Evolutionary conservation across 2,329 filamentous ascomycete genomes (phyloP).

Genomic region (Emericellopsis cladophorae): DNA sequence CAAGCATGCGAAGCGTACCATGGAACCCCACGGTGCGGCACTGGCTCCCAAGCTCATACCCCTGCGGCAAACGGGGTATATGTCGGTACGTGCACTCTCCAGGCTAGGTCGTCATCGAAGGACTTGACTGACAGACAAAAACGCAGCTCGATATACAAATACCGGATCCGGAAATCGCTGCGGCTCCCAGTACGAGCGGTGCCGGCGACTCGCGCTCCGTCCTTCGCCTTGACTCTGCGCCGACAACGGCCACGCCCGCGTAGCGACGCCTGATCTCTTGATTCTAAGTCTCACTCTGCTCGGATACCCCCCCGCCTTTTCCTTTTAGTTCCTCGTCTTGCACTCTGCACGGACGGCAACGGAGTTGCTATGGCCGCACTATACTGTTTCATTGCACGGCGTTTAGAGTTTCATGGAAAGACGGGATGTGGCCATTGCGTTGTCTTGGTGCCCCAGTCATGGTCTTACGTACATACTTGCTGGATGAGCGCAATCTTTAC

Average conservation of each 20-base stretch:
- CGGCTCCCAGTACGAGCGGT: constrained; percentile 29
- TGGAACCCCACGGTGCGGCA: constrained; percentile 34
- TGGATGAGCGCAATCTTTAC: no score
- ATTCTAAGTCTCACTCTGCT: no score
- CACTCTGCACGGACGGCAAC: no score
- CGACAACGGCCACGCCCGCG: neutral
- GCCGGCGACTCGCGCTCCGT: constrained; percentile 22
- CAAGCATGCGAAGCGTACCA: constrained; percentile 39
- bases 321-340: neutral
- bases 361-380: no score
- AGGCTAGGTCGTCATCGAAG: neutral
- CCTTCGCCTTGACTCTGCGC: constrained; percentile 17
- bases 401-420: neutral
- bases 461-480: no score
- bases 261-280: no score
- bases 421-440: neutral
- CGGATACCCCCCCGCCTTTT: neutral
- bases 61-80: constrained; percentile 72
- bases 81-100: constrained; percentile 48
- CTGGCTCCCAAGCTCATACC: constrained; percentile 61
- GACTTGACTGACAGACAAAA: constrained; percentile 5
- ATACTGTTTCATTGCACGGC: neutral
- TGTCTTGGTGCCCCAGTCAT: neutral
- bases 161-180: constrained; percentile 60
- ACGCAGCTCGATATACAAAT: constrained; percentile 67